These are phyloP conservation scores for Fusarium acutatum DNA, from an alignment of 2,329 filamentous ascomycete species.

Conservation along the genomic window DNA sequence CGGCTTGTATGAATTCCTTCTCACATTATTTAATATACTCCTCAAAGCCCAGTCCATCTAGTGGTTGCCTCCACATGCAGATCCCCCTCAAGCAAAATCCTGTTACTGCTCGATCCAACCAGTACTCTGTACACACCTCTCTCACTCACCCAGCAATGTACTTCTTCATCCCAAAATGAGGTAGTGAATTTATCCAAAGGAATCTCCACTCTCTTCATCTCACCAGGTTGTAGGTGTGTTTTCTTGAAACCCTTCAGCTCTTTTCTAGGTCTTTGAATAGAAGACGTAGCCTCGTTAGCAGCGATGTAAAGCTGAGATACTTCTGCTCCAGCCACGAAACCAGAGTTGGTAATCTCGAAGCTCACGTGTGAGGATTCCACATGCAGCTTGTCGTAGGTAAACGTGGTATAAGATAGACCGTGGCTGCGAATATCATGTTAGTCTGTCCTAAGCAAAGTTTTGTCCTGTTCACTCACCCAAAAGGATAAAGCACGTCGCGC, in stretches of 20 bases:
- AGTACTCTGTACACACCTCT: background rate
- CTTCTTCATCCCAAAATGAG: background rate
- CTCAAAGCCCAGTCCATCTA: background rate
- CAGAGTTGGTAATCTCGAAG: background rate
- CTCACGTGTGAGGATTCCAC: background rate
- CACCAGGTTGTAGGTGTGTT: background rate
- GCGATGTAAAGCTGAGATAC: background rate
- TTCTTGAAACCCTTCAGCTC: background rate
- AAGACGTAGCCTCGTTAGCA: background rate
- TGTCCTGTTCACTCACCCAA: background rate
- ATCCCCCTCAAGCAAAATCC: background rate
- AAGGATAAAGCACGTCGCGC: background rate
- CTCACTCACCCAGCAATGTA: background rate
- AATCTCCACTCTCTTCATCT: background rate
- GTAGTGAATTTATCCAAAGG: background rate
- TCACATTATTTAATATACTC: background rate
- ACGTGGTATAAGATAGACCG: background rate
- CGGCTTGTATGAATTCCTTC: background rate
- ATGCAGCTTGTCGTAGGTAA: background rate
- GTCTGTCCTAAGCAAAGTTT: background rate
- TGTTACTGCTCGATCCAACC: background rate
- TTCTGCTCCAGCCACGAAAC: background rate
- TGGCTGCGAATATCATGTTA: background rate
- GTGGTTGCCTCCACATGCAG: background rate
- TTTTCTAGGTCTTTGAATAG: background rate